Conservation (phyloP, 192 early-diverging fungal species). For the Backusella parvicylindrica region DNA sequence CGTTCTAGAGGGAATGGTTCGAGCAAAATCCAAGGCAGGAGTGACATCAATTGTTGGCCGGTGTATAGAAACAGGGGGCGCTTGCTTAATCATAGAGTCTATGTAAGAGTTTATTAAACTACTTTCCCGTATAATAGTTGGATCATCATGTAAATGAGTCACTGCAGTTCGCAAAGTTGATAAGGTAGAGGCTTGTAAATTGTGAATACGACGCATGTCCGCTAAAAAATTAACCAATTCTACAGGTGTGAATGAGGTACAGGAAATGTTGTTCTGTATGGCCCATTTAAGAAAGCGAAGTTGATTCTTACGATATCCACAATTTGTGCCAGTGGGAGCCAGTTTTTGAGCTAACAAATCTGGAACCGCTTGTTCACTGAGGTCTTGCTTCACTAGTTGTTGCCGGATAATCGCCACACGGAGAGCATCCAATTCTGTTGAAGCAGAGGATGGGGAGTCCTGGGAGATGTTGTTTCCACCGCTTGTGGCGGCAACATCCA, state of each 20-base stretch:
- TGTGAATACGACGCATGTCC: neutral
- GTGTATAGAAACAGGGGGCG: neutral
- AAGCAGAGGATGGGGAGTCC: neutral
- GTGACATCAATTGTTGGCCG: neutral
- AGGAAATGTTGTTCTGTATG: neutral
- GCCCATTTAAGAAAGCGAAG: neutral
- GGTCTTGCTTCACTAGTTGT: neutral
- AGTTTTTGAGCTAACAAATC: no score
- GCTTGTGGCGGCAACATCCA: no score
- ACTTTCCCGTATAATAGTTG: neutral
- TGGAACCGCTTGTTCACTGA: neutral
- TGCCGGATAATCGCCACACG: neutral
- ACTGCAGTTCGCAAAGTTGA: neutral
- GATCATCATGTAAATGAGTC: neutral
- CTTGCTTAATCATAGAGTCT: neutral
- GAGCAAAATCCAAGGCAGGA: neutral
- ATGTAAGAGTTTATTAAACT: neutral
- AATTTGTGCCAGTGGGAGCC: no score
- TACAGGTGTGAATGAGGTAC: neutral
- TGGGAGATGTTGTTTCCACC: neutral
- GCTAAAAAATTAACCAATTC: neutral
- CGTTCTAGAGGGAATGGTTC: neutral
- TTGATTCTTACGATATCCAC: no score
- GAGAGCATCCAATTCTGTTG: neutral
- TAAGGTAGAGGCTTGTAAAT: neutral